Percentiles rank a stretch among this genome's conserved stretches.
Evolutionary conservation across 2,329 filamentous ascomycete species (phyloP).

Genomic region (Aspergillus versicolor): DNA sequence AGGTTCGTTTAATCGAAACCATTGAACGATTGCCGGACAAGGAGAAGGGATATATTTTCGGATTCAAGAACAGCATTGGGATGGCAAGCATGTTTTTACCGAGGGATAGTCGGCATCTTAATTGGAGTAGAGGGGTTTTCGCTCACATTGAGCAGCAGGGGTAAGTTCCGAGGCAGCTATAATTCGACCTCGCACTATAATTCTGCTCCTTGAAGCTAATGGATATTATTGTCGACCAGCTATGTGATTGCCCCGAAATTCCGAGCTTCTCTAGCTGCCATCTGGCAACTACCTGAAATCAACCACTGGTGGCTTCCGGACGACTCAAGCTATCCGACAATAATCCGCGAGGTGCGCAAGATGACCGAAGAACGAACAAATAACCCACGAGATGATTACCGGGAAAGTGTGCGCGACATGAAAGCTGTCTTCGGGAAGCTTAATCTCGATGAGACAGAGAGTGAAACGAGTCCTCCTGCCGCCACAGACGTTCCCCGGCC

Average conservation of each 20-base stretch:
- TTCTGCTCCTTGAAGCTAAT: neutral
- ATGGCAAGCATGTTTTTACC: slow-evolving; percentile 80
- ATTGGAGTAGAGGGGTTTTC: slow-evolving; percentile 79
- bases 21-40: slow-evolving; percentile 70
- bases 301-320: slow-evolving; percentile 88
- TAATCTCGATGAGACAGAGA: slow-evolving; percentile 50
- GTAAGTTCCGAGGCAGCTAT: slow-evolving; percentile 46
- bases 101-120: slow-evolving; percentile 67
- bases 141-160: slow-evolving; percentile 75
- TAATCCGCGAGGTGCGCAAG: slow-evolving; percentile 73
- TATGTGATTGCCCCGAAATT: slow-evolving; percentile 79
- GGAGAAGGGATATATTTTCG: slow-evolving; percentile 68
- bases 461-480: slow-evolving; percentile 27
- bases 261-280: slow-evolving; percentile 70
- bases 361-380: slow-evolving; percentile 77
- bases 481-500: slow-evolving; percentile 9
- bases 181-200: neutral
- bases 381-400: slow-evolving; percentile 50
- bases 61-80: slow-evolving; percentile 72
- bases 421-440: slow-evolving; percentile 69
- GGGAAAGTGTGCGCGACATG: slow-evolving; percentile 71
- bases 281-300: slow-evolving; percentile 71
- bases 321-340: slow-evolving; percentile 70
- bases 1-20: slow-evolving; percentile 77
- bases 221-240: slow-evolving; percentile 47